Conservation (phyloP, 352 stramenopile genomes). For the Phytopythium boreale region DNA sequence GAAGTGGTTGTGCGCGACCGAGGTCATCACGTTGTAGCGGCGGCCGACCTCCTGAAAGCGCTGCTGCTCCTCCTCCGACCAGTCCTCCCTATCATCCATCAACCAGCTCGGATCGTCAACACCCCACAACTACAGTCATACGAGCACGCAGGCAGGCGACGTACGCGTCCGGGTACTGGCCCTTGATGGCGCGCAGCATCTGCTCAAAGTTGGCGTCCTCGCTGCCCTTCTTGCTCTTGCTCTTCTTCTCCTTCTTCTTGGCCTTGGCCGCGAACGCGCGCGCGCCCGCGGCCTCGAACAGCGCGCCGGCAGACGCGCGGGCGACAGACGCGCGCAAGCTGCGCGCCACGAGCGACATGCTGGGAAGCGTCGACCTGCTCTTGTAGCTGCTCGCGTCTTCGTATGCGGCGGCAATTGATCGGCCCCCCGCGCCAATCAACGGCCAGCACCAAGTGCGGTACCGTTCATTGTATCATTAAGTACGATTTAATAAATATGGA, state of each 20-base stretch:
- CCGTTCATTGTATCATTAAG: not conserved
- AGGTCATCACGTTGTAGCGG: conserved; percentile 77
- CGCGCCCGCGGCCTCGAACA: conserved; percentile 13
- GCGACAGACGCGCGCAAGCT: conserved; percentile 18
- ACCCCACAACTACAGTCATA: not conserved
- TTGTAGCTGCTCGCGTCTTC: not conserved
- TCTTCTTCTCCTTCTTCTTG: conserved; percentile 51
- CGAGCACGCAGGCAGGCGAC: conserved; percentile 6
- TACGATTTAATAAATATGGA: not conserved
- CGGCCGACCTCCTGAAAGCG: conserved; percentile 77
- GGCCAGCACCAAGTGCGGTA: not conserved
- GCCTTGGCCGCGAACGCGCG: conserved; percentile 51
- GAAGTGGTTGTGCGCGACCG: conserved; percentile 84
- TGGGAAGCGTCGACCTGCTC: not conserved
- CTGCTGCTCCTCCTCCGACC: conserved; percentile 76
- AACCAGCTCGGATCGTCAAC: not conserved
- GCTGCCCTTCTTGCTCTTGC: conserved; percentile 51
- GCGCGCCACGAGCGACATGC: conserved; percentile 16
- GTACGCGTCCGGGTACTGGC: conserved; percentile 72
- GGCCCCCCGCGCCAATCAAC: conserved; percentile 4
- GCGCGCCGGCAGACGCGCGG: conserved; percentile 10
- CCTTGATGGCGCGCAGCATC: conserved; percentile 80
- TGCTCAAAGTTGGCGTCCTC: conserved; percentile 80
- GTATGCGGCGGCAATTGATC: not conserved
- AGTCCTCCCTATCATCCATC: conserved; percentile 48